A percentile compares a stretch with the other conserved stretches of the same genome.
phyloP scores from a whole-genome alignment of 2,329 filamentous ascomycete genomes.

The Ploettnerulaceae sp. region DNA sequence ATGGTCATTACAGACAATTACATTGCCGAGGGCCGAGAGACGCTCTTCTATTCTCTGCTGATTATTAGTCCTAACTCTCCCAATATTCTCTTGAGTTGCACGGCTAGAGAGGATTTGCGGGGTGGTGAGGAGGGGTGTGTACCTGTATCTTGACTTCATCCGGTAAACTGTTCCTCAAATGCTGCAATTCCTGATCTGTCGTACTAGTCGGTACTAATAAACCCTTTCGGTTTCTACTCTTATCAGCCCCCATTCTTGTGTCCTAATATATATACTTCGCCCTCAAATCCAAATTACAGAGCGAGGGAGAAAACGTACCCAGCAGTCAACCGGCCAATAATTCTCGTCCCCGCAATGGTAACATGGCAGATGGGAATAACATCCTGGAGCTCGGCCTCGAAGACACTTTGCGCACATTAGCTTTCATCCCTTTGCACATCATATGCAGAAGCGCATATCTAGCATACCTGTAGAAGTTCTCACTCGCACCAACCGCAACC shows the following conservation, averaged over 20 bases:
- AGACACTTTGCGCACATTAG: conserved; percentile 57
- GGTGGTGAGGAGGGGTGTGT: conserved; percentile 3
- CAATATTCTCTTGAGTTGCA: too few species aligned
- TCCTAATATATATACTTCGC: background rate
- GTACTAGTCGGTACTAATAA: conserved; percentile 94
- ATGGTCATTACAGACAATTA: conserved; percentile 95
- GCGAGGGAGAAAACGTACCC: conserved; percentile 51
- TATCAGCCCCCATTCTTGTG: conserved; percentile 18
- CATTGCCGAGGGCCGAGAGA: conserved; percentile 90
- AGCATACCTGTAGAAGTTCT: conserved; percentile 90
- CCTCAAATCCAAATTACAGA: background rate
- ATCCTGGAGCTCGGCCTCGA: conserved; percentile 96
- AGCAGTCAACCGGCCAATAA: conserved; percentile 91
- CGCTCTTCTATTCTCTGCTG: conserved; percentile 87
- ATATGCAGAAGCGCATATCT: background rate
- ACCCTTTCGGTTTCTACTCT: conserved; percentile 79
- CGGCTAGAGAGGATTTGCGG: too few species aligned
- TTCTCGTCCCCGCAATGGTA: conserved; percentile 93
- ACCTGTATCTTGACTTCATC: conserved; percentile 79
- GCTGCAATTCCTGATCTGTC: conserved; percentile 96
- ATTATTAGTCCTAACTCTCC: too few species aligned
- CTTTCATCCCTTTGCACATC: conserved; percentile 6
- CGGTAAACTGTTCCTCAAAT: conserved; percentile 90
- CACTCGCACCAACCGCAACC: conserved; percentile 88
- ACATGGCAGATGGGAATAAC: conserved; percentile 95